Evolutionary conservation across 805 yeast species (phyloP).

Genomic region (Yarrowia divulgata): DNA sequence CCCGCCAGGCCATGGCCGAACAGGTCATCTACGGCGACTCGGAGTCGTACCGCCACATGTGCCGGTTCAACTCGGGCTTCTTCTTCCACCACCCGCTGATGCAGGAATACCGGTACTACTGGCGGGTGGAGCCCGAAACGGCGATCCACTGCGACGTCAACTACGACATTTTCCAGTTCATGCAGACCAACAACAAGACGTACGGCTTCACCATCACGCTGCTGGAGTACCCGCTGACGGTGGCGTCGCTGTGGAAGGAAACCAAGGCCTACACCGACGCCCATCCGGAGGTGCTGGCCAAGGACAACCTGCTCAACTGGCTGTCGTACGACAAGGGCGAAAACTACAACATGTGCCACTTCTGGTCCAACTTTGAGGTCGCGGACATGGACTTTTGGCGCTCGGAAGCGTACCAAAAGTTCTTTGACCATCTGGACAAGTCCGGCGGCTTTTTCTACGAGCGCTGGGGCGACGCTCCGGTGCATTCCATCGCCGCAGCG

Average conservation of each 20-base stretch:
- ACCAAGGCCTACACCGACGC: constrained; percentile 56
- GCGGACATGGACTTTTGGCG: constrained; percentile 73
- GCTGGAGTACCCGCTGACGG: constrained; percentile 67
- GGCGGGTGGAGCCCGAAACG: constrained; percentile 81
- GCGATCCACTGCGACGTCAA: constrained; percentile 66
- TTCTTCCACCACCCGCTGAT: constrained; percentile 68
- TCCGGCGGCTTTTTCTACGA: constrained; percentile 81
- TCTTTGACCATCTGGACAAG: constrained; percentile 65
- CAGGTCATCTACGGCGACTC: constrained; percentile 64
- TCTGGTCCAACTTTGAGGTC: constrained; percentile 80
- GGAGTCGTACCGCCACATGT: constrained; percentile 77
- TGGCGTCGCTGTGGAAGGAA: constrained; percentile 68
- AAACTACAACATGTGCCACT: constrained; percentile 76
- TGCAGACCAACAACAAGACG: constrained; percentile 61
- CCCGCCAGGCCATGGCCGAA: constrained; percentile 56
- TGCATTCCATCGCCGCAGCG: constrained; percentile 77
- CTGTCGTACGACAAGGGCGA: constrained; percentile 68
- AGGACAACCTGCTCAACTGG: constrained; percentile 66
- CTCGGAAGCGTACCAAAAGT: constrained; percentile 60
- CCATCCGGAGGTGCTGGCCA: constrained; percentile 60
- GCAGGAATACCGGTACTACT: constrained; percentile 67
- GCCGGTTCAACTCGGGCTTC: constrained; percentile 79
- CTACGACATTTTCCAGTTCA: constrained; percentile 66
- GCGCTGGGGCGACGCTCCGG: constrained; percentile 91
- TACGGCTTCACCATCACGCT: constrained; percentile 75